A percentile compares a stretch with the other conserved stretches of the same genome.
These are phyloP conservation scores for Mycena venus DNA, from an alignment of 768 basidiomycete species.

Conservation along the genomic window DNA sequence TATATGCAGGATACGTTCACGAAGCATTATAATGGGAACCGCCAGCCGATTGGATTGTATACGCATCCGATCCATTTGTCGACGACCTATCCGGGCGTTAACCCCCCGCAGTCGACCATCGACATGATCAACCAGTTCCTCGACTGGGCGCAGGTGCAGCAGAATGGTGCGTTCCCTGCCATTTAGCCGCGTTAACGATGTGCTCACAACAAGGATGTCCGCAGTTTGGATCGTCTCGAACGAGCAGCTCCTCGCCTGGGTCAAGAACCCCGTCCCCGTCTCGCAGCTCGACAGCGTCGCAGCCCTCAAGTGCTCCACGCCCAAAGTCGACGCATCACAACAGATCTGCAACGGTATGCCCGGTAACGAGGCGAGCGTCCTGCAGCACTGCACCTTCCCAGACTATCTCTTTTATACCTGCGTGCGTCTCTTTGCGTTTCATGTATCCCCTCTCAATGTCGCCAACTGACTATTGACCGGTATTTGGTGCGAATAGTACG, in stretches of 20 bases:
- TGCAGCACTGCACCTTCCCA: too few relatives aligned
- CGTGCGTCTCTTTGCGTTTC: too few relatives aligned
- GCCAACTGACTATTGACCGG: too few relatives aligned
- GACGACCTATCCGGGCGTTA: too few relatives aligned
- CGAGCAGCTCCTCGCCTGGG: conserved; percentile 81
- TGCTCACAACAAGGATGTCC: too few relatives aligned
- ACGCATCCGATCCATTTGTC: too few relatives aligned
- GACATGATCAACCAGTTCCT: conserved; percentile 85
- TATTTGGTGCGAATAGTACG: too few relatives aligned
- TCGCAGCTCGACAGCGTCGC: conserved; percentile 67
- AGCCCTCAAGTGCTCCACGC: conserved; percentile 76
- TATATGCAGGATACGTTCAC: conserved; percentile 84
- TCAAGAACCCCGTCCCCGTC: conserved; percentile 75
- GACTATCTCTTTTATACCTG: too few relatives aligned
- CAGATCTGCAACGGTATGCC: conserved; percentile 87
- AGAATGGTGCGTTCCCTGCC: conserved; percentile 63
- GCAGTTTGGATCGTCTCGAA: conserved; percentile 81
- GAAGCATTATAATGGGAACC: conserved; percentile 79
- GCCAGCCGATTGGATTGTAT: too few relatives aligned
- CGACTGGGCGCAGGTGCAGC: conserved; percentile 84
- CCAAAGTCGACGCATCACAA: conserved; percentile 62
- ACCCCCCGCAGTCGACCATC: conserved; percentile 72
- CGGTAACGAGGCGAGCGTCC: too few relatives aligned
- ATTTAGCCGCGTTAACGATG: not conserved
- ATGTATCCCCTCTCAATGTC: too few relatives aligned